Base-by-base conservation (phyloP, 768 basidiomycete species). In the Boletus edulis region DNA sequence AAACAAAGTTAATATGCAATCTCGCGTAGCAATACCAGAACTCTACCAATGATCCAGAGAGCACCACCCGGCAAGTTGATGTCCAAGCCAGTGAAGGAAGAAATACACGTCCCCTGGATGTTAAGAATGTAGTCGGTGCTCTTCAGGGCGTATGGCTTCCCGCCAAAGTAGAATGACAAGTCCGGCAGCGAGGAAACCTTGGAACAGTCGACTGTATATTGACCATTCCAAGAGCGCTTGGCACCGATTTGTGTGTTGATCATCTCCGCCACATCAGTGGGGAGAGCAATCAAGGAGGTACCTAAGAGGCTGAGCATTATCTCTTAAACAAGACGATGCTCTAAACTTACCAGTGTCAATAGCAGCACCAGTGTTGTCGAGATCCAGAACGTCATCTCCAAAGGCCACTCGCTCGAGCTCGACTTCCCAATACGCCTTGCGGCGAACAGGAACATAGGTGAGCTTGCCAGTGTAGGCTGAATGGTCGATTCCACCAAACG, bases 371-470 rank as follows among this genome's bases (percentile, higher is more conserved):
- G 97, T 96, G 76, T 86, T 88, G 61, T 96, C 92, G 14, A 98
- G 81, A 60, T 98, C 93, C 43, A 98, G 81, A 39, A 78, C 82
- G 45, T 98, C 96, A 42, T 86, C 78, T 46, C 95, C 97, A 53
- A 99, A 95, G 4, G 75, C 64, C 57, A 99, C 78, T 70, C 86
- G 86, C 75, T 91, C 80, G 27, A 99, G 87, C 70, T 97, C 94
- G 44, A 98, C 93, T 73, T 98, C 96, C 95, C 95, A 97, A 75
- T 97, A 98, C 5, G 93, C 97, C 80, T 91, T 94, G 63, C 93
- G 84, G 63, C 95, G 87, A 49, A 99, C 79, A 48, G 97, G 96
- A 31, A 89, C 93, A 64, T 98, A 98, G 22, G 71, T 65, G 56
- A 99, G 80, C 66, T 85, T 76, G 70, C 97, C 97, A 5, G 71